These are phyloP conservation scores for Castanea crenata DNA, from an alignment of 306 rosid species.

Conservation along the genomic window DNA sequence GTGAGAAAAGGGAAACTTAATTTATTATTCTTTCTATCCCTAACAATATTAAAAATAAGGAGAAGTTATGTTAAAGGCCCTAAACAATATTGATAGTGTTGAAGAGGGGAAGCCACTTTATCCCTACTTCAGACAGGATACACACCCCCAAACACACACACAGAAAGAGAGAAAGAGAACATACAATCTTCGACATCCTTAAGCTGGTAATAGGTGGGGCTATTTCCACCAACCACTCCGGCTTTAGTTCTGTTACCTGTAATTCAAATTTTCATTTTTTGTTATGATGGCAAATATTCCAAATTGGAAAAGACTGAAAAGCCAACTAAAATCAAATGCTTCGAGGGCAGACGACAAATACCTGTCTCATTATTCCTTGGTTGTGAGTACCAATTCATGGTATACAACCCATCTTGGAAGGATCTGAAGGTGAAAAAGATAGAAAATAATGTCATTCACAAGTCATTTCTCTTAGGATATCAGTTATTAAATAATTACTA, in stretches of 20 bases:
- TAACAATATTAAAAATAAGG: background rate
- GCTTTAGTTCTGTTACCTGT: conserved; percentile 81
- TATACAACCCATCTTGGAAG: conserved; percentile 94
- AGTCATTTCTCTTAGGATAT: no score
- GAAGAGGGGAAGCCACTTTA: conserved; percentile 1
- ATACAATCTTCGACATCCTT: conserved; percentile 93
- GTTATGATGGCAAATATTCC: conserved; percentile 8
- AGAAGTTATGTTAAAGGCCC: background rate
- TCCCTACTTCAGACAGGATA: background rate
- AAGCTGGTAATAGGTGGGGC: conserved; percentile 93
- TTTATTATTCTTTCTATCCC: background rate
- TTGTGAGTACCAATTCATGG: conserved; percentile 89
- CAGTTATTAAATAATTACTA: no score
- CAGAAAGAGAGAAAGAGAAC: conserved; percentile 32
- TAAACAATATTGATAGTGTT: background rate
- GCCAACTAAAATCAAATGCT: background rate
- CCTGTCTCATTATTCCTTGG: conserved; percentile 99
- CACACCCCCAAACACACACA: background rate
- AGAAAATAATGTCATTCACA: background rate
- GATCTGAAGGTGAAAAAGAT: conserved; percentile 42
- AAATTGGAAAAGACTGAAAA: background rate
- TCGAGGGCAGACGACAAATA: conserved; percentile 11
- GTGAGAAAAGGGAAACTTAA: background rate
- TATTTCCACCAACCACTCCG: conserved; percentile 92
- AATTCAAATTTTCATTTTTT: conserved; percentile 27